Evolutionary conservation across 108 stramenopile species (phyloP), one percentile per base, ranked within the genome.

Genomic region (Parietichytrium sp.): DNA sequence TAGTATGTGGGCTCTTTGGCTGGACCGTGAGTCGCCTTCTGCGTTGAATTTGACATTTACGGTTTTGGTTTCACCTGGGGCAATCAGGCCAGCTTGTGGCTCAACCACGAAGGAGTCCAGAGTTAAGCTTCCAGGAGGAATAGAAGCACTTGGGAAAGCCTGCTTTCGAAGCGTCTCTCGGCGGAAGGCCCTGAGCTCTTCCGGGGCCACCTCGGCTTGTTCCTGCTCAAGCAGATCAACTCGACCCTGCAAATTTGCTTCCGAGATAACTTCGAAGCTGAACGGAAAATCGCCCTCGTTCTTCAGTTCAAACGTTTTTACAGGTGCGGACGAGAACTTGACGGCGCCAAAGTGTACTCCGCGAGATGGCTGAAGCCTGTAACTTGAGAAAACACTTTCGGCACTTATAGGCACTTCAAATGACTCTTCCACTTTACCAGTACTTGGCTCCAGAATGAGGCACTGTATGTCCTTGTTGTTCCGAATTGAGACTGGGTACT

Each of bases 311-410:
- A 87, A 86, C 0, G 47, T 78, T 6, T 52, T 31, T 79, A 52
- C 29, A 16, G 86, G 81, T 42, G 49, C 85, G 29, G 85, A 83
- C 52, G 88, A 55, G 25, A 88, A 89, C 45, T 84, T 83, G 45
- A 89, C 45, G 8, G 88, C 85, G 31, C 90, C 90, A 49, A 90
- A 90, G 79, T 85, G 82, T 20, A 90, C 47, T 0, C 90, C 90
- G 45, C 86, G 47, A 25, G 84, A 54, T 15, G 90, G 90, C 78
- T 88, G 87, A 33, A 89, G 36, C 0, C 89, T 85, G 54, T 88
- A 85, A 30, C 49, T 50, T 6, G 82, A 79, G 82, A 54, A 87
- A 13, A 82, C 54, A n/a, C 80, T 72, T 45, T 84, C 47, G 26
- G 81, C 88, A 25, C 81, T 50, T 2, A 84, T 79, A 3, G 54